A percentile compares a stretch with the other conserved stretches of the same genome.
Conservation (phyloP, 2,329 filamentous ascomycete species). For the Claviceps citrina region DNA sequence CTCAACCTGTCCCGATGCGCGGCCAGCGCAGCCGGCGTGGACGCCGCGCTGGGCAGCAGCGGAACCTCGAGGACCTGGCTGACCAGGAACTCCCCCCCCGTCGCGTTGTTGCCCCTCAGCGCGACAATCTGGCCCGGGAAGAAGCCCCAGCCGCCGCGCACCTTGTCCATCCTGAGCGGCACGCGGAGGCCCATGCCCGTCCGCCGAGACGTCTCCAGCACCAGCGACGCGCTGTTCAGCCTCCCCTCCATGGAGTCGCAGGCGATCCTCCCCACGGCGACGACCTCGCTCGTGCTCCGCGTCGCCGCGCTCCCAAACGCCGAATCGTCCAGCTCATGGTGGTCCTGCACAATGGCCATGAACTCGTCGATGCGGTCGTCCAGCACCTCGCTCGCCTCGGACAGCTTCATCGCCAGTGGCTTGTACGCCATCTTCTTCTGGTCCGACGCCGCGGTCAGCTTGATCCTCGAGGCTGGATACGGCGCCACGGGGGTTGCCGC, state of each 20-base stretch:
- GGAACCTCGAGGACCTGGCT: slow-evolving; percentile 63
- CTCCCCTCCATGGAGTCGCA: slow-evolving; percentile 77
- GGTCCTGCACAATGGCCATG: slow-evolving; percentile 52
- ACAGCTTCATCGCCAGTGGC: slow-evolving; percentile 85
- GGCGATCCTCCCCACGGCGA: slow-evolving; percentile 82
- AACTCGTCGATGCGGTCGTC: slow-evolving; percentile 95
- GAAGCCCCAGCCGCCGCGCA: slow-evolving; percentile 57
- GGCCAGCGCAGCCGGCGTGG: slow-evolving; percentile 48
- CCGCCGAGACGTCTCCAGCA: slow-evolving; percentile 75
- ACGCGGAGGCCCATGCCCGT: slow-evolving; percentile 72
- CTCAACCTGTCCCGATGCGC: slow-evolving; percentile 53
- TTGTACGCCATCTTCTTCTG: slow-evolving; percentile 84
- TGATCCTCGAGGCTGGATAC: slow-evolving; percentile 62
- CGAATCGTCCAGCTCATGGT: slow-evolving; percentile 61
- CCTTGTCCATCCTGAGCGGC: slow-evolving; percentile 57
- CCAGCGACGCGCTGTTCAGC: slow-evolving; percentile 68
- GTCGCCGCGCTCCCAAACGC: slow-evolving; percentile 77
- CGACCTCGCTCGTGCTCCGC: slow-evolving; percentile 71
- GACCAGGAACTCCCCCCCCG: slow-evolving; percentile 68
- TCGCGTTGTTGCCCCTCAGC: slow-evolving; percentile 70
- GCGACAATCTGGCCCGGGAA: slow-evolving; percentile 93
- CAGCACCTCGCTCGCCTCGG: slow-evolving; percentile 79
- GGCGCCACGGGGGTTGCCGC: slow-evolving; percentile 57
- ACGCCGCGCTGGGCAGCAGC: slow-evolving; percentile 58
- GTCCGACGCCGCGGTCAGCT: slow-evolving; percentile 73